Conservation (phyloP, 495 filamentous ascomycete genomes). For the Daldinia decipiens region DNA sequence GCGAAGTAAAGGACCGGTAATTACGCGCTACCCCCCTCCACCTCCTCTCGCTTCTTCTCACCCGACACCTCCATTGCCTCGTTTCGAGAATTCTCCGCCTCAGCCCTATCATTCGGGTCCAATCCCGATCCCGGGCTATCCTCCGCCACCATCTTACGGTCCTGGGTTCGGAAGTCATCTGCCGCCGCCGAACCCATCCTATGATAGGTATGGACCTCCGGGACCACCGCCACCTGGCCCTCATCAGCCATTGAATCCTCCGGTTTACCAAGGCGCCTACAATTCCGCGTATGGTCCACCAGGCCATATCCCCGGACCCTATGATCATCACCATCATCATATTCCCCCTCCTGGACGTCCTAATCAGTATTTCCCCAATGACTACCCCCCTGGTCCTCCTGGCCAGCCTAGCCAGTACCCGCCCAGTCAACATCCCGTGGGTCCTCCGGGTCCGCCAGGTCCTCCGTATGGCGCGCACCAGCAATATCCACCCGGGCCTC, state of each 20-base stretch:
- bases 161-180: constrained; percentile 39
- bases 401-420: constrained; percentile 29
- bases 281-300: constrained; percentile 37
- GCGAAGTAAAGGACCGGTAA: constrained; percentile 52
- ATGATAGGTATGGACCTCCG: constrained; percentile 41
- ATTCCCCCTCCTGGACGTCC: constrained; percentile 30
- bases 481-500: constrained; percentile 35
- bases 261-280: constrained; percentile 47
- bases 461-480: constrained; percentile 32
- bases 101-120: constrained; percentile 48
- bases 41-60: constrained; percentile 40
- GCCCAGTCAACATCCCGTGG: constrained; percentile 18
- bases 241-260: constrained; percentile 46
- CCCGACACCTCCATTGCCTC: constrained; percentile 37
- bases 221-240: constrained; percentile 40
- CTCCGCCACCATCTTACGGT: constrained; percentile 42
- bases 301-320: constrained; percentile 33
- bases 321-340: constrained; percentile 31
- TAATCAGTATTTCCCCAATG: constrained; percentile 21
- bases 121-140: constrained; percentile 44
- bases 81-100: constrained; percentile 44
- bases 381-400: constrained; percentile 31
- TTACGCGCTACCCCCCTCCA: constrained; percentile 55
- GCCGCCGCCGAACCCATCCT: constrained; percentile 39
- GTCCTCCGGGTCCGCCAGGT: constrained; percentile 19